Base-by-base conservation (phyloP, 768 basidiomycete genomes). In the Leucosporidium scottii region DNA sequence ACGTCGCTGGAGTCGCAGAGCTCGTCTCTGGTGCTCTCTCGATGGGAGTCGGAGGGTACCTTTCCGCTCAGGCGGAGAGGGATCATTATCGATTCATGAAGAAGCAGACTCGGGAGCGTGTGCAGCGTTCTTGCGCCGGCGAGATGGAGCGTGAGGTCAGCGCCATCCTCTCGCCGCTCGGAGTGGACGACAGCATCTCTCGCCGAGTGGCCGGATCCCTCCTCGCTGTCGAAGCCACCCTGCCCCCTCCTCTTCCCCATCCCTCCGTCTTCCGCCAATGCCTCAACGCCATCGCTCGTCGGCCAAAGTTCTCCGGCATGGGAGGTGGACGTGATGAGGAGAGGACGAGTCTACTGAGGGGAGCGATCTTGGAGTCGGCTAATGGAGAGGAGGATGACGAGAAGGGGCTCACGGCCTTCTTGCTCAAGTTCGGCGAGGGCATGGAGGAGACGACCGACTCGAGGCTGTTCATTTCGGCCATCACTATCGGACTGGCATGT, bases 81-180 rank as follows among this genome's bases (percentile, higher is more conserved):
- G 94, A 97, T 77, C 89, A 96, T 79, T 93, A 67, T 60, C 88
- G 86, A 56, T 96, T 89, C 79, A 84, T 88, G 36, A 84, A 82
- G 34, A 82, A 84, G 49, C 84, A 86, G 68, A 93, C 91, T 3
- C 50, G 73, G 53, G 83, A 86, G 23, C 87, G 93, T 36, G 93
- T 98, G n/a, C 77, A 83, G 4, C 86, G 90, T 18, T 91, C 89
- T 64, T 99, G 96, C 76, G 85, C 86, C 13, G 92, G 92, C 59
- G 93, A 98, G 81, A 89, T 98, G 85, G 93, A 98, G 79, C 86
- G 94, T 54, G 96, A 98, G 77, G 92, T 98, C 1, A 82, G 86
- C 64, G 89, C 85, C 49, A 84, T 99, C 1, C 85, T 98, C 9
- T 89, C 88, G 5, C 89, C 91, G 1, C 83, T 94, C 51, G 96